Percentiles rank a stretch among this genome's conserved stretches.
Conservation (phyloP, 192 early-diverging fungal species). For the Diversispora epigaea region DNA sequence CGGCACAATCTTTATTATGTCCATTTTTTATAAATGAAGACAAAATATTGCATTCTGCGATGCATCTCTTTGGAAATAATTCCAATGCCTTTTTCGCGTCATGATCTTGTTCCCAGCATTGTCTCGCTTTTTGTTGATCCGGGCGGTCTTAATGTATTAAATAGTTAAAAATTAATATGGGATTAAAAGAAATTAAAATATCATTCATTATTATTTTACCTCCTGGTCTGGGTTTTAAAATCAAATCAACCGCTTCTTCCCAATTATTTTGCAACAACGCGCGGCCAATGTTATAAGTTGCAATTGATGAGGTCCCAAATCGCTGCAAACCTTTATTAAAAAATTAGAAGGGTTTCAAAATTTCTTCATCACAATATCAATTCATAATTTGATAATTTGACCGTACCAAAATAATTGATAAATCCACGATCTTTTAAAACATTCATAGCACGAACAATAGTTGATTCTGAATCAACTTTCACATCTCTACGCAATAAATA, state of each 20-base stretch:
- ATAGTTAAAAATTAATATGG: neutral
- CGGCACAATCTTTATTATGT: constrained; percentile 47
- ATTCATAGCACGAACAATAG: constrained; percentile 56
- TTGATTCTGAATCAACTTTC: constrained; percentile 47
- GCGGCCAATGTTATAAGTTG: constrained; percentile 80
- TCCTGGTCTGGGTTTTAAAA: constrained; percentile 79
- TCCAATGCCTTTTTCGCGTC: constrained; percentile 63
- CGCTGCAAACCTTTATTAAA: constrained; percentile 74
- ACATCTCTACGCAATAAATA: constrained; percentile 42
- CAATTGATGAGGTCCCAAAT: constrained; percentile 83
- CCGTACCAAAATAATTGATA: constrained; percentile 90
- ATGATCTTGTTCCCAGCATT: constrained; percentile 61
- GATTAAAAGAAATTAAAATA: neutral
- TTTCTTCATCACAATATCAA: neutral
- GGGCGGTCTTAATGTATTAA: constrained; percentile 52
- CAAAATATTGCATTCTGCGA: constrained; percentile 78
- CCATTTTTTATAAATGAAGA: constrained; percentile 51
- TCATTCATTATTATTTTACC: constrained; percentile 40
- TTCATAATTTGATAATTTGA: neutral
- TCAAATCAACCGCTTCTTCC: constrained; percentile 70
- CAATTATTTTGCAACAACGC: constrained; percentile 73
- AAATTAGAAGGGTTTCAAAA: neutral
- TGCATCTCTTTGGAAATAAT: constrained; percentile 62
- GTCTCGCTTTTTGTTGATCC: constrained; percentile 64
- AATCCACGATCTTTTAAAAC: constrained; percentile 78